Percentiles rank a stretch among this genome's conserved stretches.
phyloP scores from a whole-genome alignment of 2,329 filamentous ascomycete species.

The Exophiala oligosperma region DNA sequence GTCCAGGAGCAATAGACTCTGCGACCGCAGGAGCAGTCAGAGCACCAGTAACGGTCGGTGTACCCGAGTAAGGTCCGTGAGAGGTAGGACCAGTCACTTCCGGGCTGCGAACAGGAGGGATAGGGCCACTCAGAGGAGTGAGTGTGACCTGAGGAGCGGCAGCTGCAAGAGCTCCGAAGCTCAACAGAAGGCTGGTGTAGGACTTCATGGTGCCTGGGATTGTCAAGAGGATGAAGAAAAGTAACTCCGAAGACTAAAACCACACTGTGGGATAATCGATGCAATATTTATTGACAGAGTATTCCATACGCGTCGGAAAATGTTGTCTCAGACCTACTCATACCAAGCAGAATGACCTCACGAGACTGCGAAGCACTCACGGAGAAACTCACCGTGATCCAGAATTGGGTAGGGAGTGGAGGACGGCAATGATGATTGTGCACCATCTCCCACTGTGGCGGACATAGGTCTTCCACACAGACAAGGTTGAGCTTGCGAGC shows the following conservation, averaged over 20 bases:
- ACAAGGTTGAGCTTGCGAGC: no score
- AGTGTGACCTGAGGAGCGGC: conserved; percentile 26
- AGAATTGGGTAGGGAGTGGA: background rate
- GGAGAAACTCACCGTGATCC: background rate
- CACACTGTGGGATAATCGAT: background rate
- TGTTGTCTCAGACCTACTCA: background rate
- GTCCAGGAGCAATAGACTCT: conserved; percentile 57
- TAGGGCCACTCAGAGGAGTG: conserved; percentile 18
- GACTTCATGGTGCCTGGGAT: conserved; percentile 20
- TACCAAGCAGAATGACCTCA: background rate
- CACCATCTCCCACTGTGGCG: background rate
- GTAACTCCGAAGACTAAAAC: background rate
- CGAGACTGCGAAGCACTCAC: background rate
- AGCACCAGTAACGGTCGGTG: conserved; percentile 69
- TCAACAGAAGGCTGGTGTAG: conserved; percentile 13
- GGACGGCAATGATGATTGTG: background rate
- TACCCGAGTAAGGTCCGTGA: conserved; percentile 69
- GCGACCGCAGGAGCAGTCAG: conserved; percentile 59
- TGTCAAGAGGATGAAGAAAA: background rate
- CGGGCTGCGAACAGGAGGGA: conserved; percentile 46
- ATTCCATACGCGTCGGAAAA: no score
- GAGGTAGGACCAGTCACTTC: conserved; percentile 58
- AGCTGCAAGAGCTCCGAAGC: conserved; percentile 19
- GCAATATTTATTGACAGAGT: background rate
- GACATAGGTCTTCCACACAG: no score